Percentiles rank a stretch among this genome's conserved stretches.
These are phyloP conservation scores for Phytopythium mirpurense DNA, from an alignment of 352 stramenopile genomes.

Conservation along the genomic window DNA sequence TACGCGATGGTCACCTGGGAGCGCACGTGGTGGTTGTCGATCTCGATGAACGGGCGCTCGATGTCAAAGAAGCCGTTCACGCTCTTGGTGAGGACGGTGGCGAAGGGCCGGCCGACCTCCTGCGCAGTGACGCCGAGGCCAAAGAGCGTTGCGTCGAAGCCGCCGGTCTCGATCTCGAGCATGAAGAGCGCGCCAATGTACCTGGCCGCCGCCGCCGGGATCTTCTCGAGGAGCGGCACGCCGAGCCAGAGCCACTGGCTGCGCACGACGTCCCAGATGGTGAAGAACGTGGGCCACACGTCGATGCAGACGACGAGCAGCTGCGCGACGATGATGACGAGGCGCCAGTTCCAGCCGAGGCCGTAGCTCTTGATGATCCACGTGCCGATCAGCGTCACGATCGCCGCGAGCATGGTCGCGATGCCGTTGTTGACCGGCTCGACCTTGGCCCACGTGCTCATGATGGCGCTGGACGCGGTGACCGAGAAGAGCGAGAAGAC, in stretches of 20 bases:
- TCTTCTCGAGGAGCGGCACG: constrained; percentile 45
- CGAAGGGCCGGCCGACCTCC: constrained; percentile 41
- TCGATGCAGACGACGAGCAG: constrained; percentile 44
- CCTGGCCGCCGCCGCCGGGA: constrained; percentile 31
- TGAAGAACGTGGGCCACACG: constrained; percentile 43
- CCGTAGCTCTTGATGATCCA: constrained; percentile 30
- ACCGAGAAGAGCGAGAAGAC: constrained; percentile 44
- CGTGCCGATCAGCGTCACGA: constrained; percentile 38
- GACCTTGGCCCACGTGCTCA: constrained; percentile 52
- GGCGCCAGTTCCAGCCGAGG: constrained; percentile 48
- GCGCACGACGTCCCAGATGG: constrained; percentile 62
- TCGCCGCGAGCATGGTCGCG: constrained; percentile 33
- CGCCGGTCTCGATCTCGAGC: constrained; percentile 41
- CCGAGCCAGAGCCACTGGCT: constrained; percentile 68
- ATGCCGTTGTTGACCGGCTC: constrained; percentile 59
- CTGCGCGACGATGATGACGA: constrained; percentile 33
- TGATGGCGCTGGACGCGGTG: constrained; percentile 42
- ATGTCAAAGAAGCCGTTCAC: constrained; percentile 56
- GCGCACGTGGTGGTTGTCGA: constrained; percentile 37
- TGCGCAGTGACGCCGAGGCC: constrained; percentile 34
- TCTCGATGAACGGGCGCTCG: constrained; percentile 30
- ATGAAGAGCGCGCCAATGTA: constrained; percentile 49
- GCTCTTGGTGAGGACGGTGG: constrained; percentile 48
- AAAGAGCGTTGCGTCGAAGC: constrained; percentile 50
- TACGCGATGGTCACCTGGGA: constrained; percentile 52